Evolutionary conservation across 2,329 filamentous ascomycete species (phyloP).

Genomic region (Phyllosticta citriasiana): DNA sequence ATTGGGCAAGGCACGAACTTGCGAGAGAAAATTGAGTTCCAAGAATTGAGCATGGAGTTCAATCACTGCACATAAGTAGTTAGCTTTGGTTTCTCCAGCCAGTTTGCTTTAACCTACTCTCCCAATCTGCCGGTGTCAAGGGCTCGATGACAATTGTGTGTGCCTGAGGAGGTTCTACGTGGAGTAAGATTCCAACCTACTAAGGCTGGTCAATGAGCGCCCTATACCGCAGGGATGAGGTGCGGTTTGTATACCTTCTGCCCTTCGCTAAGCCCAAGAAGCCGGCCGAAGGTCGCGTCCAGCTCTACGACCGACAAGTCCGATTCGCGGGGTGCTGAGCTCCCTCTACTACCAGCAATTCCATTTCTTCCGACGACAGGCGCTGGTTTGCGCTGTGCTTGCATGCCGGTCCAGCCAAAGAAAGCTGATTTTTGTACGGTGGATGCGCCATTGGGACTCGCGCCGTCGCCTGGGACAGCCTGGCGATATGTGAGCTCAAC

Average conservation of each 20-base stretch:
- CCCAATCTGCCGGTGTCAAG: constrained; percentile 91
- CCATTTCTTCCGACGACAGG: constrained; percentile 67
- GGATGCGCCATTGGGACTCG: constrained; percentile 26
- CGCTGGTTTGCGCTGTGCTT: constrained; percentile 73
- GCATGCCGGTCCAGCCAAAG: constrained; percentile 96
- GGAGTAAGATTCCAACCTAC: constrained; percentile 54
- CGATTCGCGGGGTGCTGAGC: constrained; percentile 55
- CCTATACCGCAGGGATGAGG: neutral
- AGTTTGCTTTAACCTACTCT: constrained; percentile 45
- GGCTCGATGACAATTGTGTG: constrained; percentile 97
- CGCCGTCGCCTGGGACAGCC: constrained; percentile 35
- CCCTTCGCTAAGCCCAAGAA: constrained; percentile 68
- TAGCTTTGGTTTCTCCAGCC: neutral
- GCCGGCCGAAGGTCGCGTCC: constrained; percentile 71
- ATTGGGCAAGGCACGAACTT: constrained; percentile 89
- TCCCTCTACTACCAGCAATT: constrained; percentile 49
- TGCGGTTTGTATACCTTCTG: constrained; percentile 52
- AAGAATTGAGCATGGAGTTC: constrained; percentile 93
- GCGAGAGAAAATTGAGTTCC: constrained; percentile 83
- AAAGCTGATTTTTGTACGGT: constrained; percentile 60
- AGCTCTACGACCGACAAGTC: constrained; percentile 73
- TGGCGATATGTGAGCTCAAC: constrained; percentile 77
- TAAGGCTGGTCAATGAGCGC: constrained; percentile 6
- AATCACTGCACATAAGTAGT: constrained; percentile 48
- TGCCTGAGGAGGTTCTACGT: constrained; percentile 81